Percentiles rank a stretch among this genome's conserved stretches.
Conservation (phyloP, 2,329 filamentous ascomycete species). For the Aspergillus aculeatinus region DNA sequence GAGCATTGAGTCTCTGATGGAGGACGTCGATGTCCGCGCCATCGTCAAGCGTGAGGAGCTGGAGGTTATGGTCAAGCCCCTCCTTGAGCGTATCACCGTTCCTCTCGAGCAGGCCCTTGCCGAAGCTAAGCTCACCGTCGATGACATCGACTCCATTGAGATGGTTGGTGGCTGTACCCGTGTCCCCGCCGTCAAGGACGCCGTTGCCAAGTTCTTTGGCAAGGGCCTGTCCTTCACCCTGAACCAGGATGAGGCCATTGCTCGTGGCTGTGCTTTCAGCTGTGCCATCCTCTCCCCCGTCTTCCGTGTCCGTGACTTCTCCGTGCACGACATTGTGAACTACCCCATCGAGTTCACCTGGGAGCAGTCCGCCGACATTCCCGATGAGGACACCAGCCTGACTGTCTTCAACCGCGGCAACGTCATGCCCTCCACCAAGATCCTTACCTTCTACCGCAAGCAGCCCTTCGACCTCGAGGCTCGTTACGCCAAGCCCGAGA, state of each 20-base stretch:
- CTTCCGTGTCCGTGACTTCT: constrained; percentile 97
- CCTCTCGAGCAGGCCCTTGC: constrained; percentile 89
- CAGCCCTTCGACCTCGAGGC: constrained; percentile 96
- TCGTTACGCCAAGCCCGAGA: constrained; percentile 82
- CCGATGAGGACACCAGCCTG: constrained; percentile 94
- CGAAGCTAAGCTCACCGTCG: constrained; percentile 85
- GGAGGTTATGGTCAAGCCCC: constrained; percentile 82
- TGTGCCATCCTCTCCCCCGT: constrained; percentile 96
- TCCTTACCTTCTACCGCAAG: constrained; percentile 98
- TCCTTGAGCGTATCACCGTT: constrained; percentile 68
- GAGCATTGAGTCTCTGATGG: constrained; percentile 98
- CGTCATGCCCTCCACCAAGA: constrained; percentile 96
- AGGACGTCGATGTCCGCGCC: constrained; percentile 85
- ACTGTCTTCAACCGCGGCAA: constrained; percentile 98
- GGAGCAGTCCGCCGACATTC: constrained; percentile 98
- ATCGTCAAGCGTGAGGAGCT: constrained; percentile 94
- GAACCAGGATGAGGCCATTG: constrained; percentile 96
- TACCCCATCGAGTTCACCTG: constrained; percentile 98
- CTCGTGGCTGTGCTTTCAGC: constrained; percentile 93
- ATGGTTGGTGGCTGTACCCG: constrained; percentile 93
- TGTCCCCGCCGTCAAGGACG: constrained; percentile 88
- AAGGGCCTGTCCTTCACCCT: constrained; percentile 93
- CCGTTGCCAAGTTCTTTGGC: constrained; percentile 85
- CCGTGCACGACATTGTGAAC: constrained; percentile 93
- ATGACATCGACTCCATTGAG: constrained; percentile 92